Conservation (phyloP, 2,329 filamentous ascomycete species). For the Beauveria rudraprayagi region DNA sequence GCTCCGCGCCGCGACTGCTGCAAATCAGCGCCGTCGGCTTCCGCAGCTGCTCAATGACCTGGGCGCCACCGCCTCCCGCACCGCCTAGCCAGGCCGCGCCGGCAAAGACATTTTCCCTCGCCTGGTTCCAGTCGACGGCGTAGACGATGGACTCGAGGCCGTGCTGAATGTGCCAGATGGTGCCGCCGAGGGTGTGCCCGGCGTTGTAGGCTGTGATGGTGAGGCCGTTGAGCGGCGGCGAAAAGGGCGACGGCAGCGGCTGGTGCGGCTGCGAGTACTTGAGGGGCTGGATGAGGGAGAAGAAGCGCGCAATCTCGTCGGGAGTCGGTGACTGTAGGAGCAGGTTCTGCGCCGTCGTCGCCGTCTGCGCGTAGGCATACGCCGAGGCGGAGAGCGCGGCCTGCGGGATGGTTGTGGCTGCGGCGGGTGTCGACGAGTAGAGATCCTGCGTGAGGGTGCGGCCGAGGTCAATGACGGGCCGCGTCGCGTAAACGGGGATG, state of each 20-base stretch:
- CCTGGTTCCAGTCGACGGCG: slow-evolving; percentile 96
- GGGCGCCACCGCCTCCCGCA: slow-evolving; percentile 68
- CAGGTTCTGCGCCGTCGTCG: slow-evolving; percentile 45
- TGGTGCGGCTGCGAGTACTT: slow-evolving; percentile 98
- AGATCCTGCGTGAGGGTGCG: slow-evolving; percentile 86
- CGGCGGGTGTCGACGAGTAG: slow-evolving; percentile 82
- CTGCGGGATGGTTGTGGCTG: slow-evolving; percentile 71
- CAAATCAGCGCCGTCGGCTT: slow-evolving; percentile 93
- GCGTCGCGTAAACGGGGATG: slow-evolving; percentile 90
- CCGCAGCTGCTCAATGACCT: slow-evolving; percentile 87
- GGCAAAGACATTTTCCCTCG: slow-evolving; percentile 87
- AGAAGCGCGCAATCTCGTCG: slow-evolving; percentile 89
- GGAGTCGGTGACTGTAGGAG: slow-evolving; percentile 63
- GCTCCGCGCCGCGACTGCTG: slow-evolving; percentile 73
- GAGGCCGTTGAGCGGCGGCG: slow-evolving; percentile 79
- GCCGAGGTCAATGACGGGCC: slow-evolving; percentile 86
- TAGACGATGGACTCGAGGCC: slow-evolving; percentile 96
- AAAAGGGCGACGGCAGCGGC: slow-evolving; percentile 77
- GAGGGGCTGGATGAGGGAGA: slow-evolving; percentile 79
- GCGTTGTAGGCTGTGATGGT: slow-evolving; percentile 96
- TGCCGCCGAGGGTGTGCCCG: slow-evolving; percentile 90
- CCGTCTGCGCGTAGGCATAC: slow-evolving; percentile 45
- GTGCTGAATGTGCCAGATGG: slow-evolving; percentile 98
- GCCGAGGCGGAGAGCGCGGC: slow-evolving; percentile 59
- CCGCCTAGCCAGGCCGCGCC: slow-evolving; percentile 91